Conservation (phyloP, 331 rosid species). For the Quercus lobata region DNA sequence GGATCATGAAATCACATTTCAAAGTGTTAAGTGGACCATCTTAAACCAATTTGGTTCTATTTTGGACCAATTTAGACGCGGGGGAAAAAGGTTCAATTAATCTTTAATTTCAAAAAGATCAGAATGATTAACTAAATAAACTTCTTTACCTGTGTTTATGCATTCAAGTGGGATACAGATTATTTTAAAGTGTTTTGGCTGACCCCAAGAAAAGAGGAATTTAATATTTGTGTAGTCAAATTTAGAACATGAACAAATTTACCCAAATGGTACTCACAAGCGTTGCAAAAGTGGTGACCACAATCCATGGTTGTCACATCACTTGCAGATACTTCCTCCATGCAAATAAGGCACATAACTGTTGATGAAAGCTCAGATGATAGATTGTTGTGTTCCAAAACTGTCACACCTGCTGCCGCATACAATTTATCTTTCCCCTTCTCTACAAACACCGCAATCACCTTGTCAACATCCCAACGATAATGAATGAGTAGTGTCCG, state of each 20-base stretch:
- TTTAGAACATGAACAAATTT: not conserved
- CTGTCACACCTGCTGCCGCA: slow-evolving; percentile 34
- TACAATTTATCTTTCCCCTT: slow-evolving; percentile 25
- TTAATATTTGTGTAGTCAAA: not conserved
- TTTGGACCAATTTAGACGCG: not conserved
- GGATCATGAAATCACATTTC: too few species aligned
- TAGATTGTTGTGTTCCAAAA: slow-evolving; percentile 1
- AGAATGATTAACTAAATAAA: not conserved
- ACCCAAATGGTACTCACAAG: slow-evolving; percentile 18
- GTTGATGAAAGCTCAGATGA: not conserved
- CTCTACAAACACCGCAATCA: slow-evolving; percentile 31
- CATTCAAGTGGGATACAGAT: not conserved
- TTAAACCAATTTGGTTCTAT: not conserved
- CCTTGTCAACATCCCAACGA: slow-evolving; percentile 40
- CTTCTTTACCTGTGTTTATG: too few species aligned
- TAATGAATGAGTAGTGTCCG: slow-evolving; percentile 42
- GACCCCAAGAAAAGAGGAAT: not conserved
- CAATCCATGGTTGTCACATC: slow-evolving; percentile 33
- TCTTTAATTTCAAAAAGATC: not conserved
- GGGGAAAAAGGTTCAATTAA: not conserved
- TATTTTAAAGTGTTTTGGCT: not conserved
- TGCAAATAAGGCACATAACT: slow-evolving; percentile 29
- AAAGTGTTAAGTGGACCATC: not conserved
- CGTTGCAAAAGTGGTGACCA: slow-evolving; percentile 36
- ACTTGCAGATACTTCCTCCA: slow-evolving; percentile 19